Evolutionary conservation across 1,284 basidiomycete genomes (phyloP), one percentile per base, ranked within the genome.

Genomic region (Malassezia yamatoensis): DNA sequence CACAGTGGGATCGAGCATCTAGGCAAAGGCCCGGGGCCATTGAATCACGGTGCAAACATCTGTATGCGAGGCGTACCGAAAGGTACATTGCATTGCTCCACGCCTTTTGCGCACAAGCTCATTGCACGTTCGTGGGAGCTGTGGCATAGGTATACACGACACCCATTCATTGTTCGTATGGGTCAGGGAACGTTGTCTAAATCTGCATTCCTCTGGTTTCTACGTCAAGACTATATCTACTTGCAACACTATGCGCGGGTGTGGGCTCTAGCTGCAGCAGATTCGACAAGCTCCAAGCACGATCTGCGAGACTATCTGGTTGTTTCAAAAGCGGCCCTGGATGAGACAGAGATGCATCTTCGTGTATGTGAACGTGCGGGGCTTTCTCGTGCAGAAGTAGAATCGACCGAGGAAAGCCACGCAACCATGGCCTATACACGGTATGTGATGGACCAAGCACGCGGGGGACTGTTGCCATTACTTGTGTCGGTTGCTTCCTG

Each of bases 401-500:
- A 66, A 33, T 43, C 33, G 18, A 67, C 64, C 2, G 43, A 49
- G 21, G 72, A 72, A 39, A 65, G 65, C 24, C 62, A 61, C 10
- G 68, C 70, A 0, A 69, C 67, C 11, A 50, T 72, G 24, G 63
- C 67, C 0, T 74, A 72, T 39, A 72, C 72, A 1, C 67, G 72
- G 15, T 72, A 62, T 49, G 63, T 72, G 11, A 51, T 70, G 40
- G 70, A 72, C 36, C 51, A 52, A 3, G 59, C 56, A 2, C 49
- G 55, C 13, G 49, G 46, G 9, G 64, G 64, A 70, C 75, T 82
- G 12, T 81, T 83, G 29, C 84, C 83, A 59, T 77, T 91, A 11
- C 76, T 87, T 20, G 84, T 94, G 72, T 87, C 88, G 0, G 81
- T 91, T 1, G 83, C 85, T 15, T 85, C 87, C 5, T 96, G 91